Base-by-base conservation (phyloP, 257 asterid species). In the Solanum chaucha region DNA sequence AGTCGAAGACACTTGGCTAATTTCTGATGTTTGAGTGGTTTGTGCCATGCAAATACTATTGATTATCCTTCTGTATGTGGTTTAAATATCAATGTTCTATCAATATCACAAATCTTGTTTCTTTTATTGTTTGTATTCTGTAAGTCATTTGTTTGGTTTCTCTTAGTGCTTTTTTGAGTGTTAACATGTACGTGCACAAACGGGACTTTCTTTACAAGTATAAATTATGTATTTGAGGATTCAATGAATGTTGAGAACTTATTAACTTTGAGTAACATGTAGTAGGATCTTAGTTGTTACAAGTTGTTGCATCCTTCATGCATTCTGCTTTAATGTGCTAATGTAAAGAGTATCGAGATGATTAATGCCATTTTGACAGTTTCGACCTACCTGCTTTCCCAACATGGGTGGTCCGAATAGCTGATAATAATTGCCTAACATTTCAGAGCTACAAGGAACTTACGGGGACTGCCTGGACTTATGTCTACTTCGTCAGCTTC, bases 401-500 rank as follows among this genome's bases (percentile, higher is more conserved):
- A 80, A 15, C 10, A 46, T 80, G 41, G 65, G 41, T 80, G 85
- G 41, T 46, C 85, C 28, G 30, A 46, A 24, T 65, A 6, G 78
- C 88, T 87, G 70, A 80, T 86, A 58, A 88, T 87, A 83, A 70
- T 40, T 78, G 48, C 67, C 80, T 93, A 80, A 83, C 74, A 90
- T 90, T 93, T 74, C 98, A 97, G 99, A 93, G 99, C 93, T 97
- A 97, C 94, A 90, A 87, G 94, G 94, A 87, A 48, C 92, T 97
- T 91, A 93, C 95, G 81, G 98, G 98, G 85, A 95, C 98, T 68
- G 83, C 89, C 73, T 97, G 99, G 99, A 87, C 91, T 83, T 92
- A 93, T 85, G 89, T 73, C 87, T 97, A 96, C 94, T 97, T 97
- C 90, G 88, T 96, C 94, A 97, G 99, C 96, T 97, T 93, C 98